These are phyloP conservation scores for Avicennia marina DNA, from an alignment of 257 asterid genomes.

Conservation along the genomic window DNA sequence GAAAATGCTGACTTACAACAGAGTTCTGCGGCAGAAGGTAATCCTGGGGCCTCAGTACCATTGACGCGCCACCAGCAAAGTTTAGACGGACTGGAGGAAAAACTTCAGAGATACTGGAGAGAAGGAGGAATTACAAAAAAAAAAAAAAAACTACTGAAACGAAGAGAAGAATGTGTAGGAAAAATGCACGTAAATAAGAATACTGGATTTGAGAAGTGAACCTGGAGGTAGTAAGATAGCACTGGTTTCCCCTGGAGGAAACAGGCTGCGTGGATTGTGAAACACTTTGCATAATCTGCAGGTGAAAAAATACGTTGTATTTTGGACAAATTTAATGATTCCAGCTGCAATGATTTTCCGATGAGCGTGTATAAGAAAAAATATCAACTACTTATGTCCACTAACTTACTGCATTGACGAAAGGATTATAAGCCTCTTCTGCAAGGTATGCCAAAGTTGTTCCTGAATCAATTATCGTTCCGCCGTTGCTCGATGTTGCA, in stretches of 20 bases:
- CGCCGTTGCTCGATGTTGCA: conserved; percentile 62
- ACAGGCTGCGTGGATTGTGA: conserved; percentile 58
- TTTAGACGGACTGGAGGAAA: conserved; percentile 75
- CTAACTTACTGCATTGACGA: conserved; percentile 65
- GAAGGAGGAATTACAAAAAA: conserved; percentile 5
- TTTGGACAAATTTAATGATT: too few relatives aligned
- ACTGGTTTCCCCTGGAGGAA: conserved; percentile 61
- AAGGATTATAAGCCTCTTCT: conserved; percentile 80
- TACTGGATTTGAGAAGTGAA: conserved; percentile 16
- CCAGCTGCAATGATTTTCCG: neutral
- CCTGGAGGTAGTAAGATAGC: conserved; percentile 81
- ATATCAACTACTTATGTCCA: too few relatives aligned
- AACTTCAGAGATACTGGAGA: conserved; percentile 49
- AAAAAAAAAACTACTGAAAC: neutral
- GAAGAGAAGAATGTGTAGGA: neutral
- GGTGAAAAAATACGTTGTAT: too few relatives aligned
- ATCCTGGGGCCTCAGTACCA: conserved; percentile 72
- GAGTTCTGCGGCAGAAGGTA: conserved; percentile 91
- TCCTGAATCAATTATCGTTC: conserved; percentile 93
- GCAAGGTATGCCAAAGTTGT: conserved; percentile 92
- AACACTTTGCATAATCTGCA: conserved; percentile 67
- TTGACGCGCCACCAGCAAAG: conserved; percentile 86
- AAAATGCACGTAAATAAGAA: too few relatives aligned
- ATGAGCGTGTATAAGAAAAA: too few relatives aligned
- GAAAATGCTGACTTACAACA: conserved; percentile 47